Percentiles rank a stretch among this genome's conserved stretches.
Conservation (phyloP, 768 basidiomycete species). For the Mycena indigotica region DNA sequence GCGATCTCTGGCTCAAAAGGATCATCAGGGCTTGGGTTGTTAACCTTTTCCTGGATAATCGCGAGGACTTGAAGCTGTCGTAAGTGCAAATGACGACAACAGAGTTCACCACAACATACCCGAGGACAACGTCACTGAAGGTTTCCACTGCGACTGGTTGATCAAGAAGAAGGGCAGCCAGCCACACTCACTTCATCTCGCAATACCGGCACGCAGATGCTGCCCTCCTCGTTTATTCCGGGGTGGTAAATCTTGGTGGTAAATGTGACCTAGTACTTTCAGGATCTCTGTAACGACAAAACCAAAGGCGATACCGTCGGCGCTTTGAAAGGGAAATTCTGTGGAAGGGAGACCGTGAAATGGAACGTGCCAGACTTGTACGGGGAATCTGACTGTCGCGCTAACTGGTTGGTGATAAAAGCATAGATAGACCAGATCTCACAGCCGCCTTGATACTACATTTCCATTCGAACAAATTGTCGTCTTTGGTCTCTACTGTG, state of each 20-base stretch:
- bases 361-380: conserved; percentile 83
- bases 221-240: conserved; percentile 86
- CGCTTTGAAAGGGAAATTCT: conserved; percentile 87
- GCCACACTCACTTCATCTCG: conserved; percentile 69
- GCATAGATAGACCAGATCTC: conserved; percentile 28
- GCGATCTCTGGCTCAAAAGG: conserved; percentile 89
- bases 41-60: conserved; percentile 81
- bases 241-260: conserved; percentile 89
- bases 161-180: conserved; percentile 1
- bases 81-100: conserved; percentile 1
- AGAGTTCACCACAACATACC: conserved; percentile 43
- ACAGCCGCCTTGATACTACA: conserved; percentile 77
- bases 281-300: background rate
- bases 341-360: conserved; percentile 72
- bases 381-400: conserved; percentile 67
- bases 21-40: conserved; percentile 86
- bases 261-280: conserved; percentile 74
- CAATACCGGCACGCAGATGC: conserved; percentile 81
- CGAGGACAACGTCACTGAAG: conserved; percentile 70
- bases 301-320: conserved; percentile 54
- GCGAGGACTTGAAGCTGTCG: conserved; percentile 60
- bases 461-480: conserved; percentile 78
- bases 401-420: conserved; percentile 12
- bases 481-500: conserved; percentile 62
- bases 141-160: conserved; percentile 70